phyloP scores from a whole-genome alignment of 495 filamentous ascomycete species.

The Trypethelium eluteriae region DNA sequence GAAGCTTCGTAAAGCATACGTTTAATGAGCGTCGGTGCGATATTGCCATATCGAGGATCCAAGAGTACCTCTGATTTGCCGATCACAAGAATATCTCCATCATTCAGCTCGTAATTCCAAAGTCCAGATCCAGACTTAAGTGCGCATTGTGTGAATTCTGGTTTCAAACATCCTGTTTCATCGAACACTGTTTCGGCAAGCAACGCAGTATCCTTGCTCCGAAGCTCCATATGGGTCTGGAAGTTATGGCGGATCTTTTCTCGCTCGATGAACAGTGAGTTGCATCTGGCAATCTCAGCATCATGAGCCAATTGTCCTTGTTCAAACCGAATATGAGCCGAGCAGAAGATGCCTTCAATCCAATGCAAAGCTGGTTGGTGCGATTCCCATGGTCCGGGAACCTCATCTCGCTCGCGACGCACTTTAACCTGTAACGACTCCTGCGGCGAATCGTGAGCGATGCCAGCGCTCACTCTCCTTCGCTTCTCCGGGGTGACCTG shows the following conservation, averaged over 20 bases:
- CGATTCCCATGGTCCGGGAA: not conserved
- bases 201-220: not conserved
- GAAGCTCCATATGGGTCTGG: not conserved
- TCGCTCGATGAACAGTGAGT: not conserved
- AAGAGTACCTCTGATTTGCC: not conserved
- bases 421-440: slow-evolving; percentile 1
- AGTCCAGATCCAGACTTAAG: slow-evolving; percentile 4
- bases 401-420: not conserved
- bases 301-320: not conserved
- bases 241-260: not conserved
- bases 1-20: not conserved
- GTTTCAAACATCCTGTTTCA: slow-evolving; percentile 6
- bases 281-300: not conserved
- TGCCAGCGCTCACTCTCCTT: not conserved
- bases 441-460: not conserved
- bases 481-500: not conserved
- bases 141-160: not conserved
- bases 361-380: not conserved
- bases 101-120: slow-evolving; percentile 1
- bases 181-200: not conserved
- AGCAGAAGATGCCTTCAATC: not conserved
- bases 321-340: not conserved
- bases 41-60: not conserved
- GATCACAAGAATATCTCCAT: not conserved
- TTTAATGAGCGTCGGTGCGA: not conserved